These are phyloP conservation scores for Penicillium sp. DNA, from an alignment of 2,329 filamentous ascomycete genomes.

Conservation along the genomic window DNA sequence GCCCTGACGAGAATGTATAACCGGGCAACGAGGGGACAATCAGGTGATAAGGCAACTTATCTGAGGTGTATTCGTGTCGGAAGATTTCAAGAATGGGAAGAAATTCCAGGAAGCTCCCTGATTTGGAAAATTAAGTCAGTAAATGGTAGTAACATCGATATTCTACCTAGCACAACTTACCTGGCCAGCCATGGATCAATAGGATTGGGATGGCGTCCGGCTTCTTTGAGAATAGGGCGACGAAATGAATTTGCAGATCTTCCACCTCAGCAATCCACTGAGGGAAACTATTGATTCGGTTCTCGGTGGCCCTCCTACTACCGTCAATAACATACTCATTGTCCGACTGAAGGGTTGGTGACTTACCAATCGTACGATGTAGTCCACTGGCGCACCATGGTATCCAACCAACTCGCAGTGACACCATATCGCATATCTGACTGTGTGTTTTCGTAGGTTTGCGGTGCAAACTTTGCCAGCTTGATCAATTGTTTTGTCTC, in stretches of 20 bases:
- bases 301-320: slow-evolving; percentile 36
- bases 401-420: slow-evolving; percentile 49
- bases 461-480: slow-evolving; percentile 51
- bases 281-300: slow-evolving; percentile 53
- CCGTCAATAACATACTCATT: slow-evolving; percentile 8
- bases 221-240: slow-evolving; percentile 51
- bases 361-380: slow-evolving; percentile 51
- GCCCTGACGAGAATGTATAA: slow-evolving; percentile 33
- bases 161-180: slow-evolving; percentile 11
- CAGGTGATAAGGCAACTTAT: slow-evolving; percentile 32
- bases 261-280: slow-evolving; percentile 51
- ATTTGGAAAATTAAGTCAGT: neutral
- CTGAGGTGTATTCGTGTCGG: slow-evolving; percentile 27
- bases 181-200: slow-evolving; percentile 44
- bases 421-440: slow-evolving; percentile 49
- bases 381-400: slow-evolving; percentile 48
- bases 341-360: neutral
- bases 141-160: too few species aligned
- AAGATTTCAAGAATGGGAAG: slow-evolving; percentile 33
- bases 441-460: slow-evolving; percentile 53
- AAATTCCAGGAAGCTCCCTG: slow-evolving; percentile 38
- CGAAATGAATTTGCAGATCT: slow-evolving; percentile 51
- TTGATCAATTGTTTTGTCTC: slow-evolving; percentile 51
- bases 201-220: slow-evolving; percentile 51
- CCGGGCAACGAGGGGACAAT: slow-evolving; percentile 36